Base-by-base conservation (phyloP, 768 basidiomycete species). In the Termitomyces sp. region DNA sequence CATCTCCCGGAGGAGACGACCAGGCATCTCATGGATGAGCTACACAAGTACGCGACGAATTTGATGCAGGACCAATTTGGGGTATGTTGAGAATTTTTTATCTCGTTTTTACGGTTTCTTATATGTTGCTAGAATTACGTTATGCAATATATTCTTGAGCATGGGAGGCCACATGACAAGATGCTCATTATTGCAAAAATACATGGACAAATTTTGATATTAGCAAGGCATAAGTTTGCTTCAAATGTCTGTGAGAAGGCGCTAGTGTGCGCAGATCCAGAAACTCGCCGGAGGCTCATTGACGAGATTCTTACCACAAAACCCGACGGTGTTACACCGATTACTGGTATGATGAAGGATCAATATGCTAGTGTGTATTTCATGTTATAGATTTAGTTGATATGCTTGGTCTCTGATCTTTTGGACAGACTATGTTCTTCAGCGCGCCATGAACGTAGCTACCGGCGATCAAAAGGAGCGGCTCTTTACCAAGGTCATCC, bases 201-300 rank as follows among this genome's bases (percentile, higher is more conserved):
- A 55, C 84, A 81, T 9, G 92, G 92, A 3, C 88, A 92, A 68
- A 82, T 98, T 72, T 72, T 95, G 47, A 78, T 80, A 63, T 86
- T 96, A 82, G 84, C 93, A 1, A 84, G 87, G 56, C 93, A 94
- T 72, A 96, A 96, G 71, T 96, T 92, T 69, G 95, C 94, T 5
- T 97, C 95, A 5, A 98, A 99, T 69, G 96, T 98, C 20, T 91
- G 90, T 72, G 96, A 96, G 76, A 95, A 94, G 73, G 94, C 93
- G 5, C 81, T 96, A 40, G 72, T 86, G 34, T 85, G 81, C 38
- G 85, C 90, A 0, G 82, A 85, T 57, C 38, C 79, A 0, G 86
- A 88, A 10, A 87, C 82, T 63, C 87, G 93, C 49, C 83, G 82
- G 9, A 71, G 74, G 40, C 76, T 98, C 47, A 85, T 98, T 61